Evolutionary conservation across 2,329 filamentous ascomycete species (phyloP).

Genomic region (Colletotrichum horii): DNA sequence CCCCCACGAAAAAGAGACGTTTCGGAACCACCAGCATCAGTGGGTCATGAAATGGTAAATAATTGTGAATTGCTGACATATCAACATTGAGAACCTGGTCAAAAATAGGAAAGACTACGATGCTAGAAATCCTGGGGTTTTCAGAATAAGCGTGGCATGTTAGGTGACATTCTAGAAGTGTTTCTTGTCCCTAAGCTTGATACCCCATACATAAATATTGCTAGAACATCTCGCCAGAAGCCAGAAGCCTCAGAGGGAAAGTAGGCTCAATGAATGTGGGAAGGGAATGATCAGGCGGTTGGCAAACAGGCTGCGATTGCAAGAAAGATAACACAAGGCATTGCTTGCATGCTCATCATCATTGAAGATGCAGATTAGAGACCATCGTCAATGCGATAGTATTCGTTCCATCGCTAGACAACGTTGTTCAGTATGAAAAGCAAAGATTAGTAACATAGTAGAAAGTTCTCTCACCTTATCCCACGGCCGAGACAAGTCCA

Average conservation of each 20-base stretch:
- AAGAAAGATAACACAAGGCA: no score
- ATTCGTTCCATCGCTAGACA: neutral
- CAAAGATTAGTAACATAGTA: fast-evolving
- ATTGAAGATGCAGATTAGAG: neutral
- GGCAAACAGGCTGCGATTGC: no score
- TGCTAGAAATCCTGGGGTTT: neutral
- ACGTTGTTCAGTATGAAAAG: neutral
- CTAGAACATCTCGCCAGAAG: fast-evolving
- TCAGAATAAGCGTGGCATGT: fast-evolving
- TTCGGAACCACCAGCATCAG: neutral
- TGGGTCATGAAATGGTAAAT: neutral
- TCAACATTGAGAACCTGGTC: neutral
- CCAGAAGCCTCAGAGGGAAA: fast-evolving
- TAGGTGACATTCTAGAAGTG: neutral
- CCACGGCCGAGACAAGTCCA: slow-evolving; percentile 52
- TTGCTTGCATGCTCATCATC: neutral
- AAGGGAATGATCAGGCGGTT: fast-evolving
- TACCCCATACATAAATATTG: neutral
- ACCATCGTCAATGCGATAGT: slow-evolving; percentile 3
- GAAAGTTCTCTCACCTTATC: slow-evolving; percentile 40
- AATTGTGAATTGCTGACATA: neutral
- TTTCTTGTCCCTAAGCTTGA: neutral
- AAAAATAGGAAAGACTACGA: neutral
- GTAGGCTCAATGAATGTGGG: fast-evolving
- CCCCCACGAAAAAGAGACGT: neutral